Percentiles rank a stretch among this genome's conserved stretches.
Evolutionary conservation across 2,329 filamentous ascomycete species (phyloP).

Genomic region (Talaromyces funiculosus): DNA sequence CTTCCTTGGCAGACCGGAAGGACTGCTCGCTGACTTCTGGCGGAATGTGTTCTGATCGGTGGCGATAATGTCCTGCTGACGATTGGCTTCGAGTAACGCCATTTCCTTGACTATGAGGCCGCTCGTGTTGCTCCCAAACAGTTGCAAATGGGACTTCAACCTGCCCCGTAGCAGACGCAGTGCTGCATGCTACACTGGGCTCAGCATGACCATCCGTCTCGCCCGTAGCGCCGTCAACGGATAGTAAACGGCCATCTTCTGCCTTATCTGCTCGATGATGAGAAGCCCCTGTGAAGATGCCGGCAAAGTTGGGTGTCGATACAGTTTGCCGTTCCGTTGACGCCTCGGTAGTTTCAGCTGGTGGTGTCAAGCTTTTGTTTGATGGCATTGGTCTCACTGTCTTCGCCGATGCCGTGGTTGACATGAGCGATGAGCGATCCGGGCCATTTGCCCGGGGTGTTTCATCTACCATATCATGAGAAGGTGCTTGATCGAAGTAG

Average conservation of each 20-base stretch:
- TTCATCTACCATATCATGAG: background rate
- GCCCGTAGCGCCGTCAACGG: conserved; percentile 30
- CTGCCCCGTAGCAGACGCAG: conserved; percentile 40
- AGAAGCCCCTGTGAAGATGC: conserved; percentile 36
- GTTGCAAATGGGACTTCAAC: conserved; percentile 34
- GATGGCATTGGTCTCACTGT: conserved; percentile 36
- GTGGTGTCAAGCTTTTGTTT: background rate
- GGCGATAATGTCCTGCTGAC: conserved; percentile 27
- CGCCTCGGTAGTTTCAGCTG: background rate
- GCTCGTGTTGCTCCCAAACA: conserved; percentile 24
- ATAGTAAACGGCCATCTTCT: conserved; percentile 27
- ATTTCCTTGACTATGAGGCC: conserved; percentile 9
- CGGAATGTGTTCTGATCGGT: conserved; percentile 32
- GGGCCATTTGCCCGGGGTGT: conserved; percentile 32
- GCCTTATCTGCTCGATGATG: conserved; percentile 32
- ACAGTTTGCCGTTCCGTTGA: conserved; percentile 21
- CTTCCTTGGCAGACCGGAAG: conserved; percentile 31
- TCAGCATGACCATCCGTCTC: conserved; percentile 35
- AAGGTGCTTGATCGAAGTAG: conserved; percentile 31
- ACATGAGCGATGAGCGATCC: conserved; percentile 38
- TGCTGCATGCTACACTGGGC: conserved; percentile 41
- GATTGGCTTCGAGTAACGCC: background rate
- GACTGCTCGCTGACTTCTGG: conserved; percentile 29
- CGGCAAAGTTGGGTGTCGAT: conserved; percentile 30
- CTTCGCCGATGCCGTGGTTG: conserved; percentile 43